These are phyloP conservation scores for Yamadazyma paraphyllophila DNA, from an alignment of 805 yeast genomes.

Conservation along the genomic window DNA sequence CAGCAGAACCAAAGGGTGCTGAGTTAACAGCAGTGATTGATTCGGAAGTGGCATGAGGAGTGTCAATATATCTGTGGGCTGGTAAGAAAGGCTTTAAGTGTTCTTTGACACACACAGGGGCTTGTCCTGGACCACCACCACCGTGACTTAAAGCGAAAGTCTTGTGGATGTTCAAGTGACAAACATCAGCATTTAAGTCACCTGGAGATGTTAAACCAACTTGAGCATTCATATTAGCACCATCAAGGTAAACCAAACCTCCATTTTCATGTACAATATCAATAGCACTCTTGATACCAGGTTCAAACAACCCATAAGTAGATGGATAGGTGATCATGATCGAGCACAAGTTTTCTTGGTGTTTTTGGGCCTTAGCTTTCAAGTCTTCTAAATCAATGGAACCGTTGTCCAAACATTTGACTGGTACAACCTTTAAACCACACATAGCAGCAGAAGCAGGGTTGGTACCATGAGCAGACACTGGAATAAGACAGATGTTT, in stretches of 20 bases:
- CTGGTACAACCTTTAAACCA: constrained; percentile 89
- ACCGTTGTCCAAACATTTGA: constrained; percentile 83
- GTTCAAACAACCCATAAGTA: constrained; percentile 94
- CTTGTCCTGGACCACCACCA: constrained; percentile 99
- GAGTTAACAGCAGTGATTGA: constrained; percentile 79
- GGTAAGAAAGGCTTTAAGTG: constrained; percentile 85
- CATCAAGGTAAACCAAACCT: constrained; percentile 96
- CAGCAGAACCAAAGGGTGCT: constrained; percentile 95
- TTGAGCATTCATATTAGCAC: constrained; percentile 99
- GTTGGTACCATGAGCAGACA: constrained; percentile 96
- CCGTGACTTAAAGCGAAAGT: constrained; percentile 98
- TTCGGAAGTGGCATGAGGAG: constrained; percentile 47
- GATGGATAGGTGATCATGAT: constrained; percentile 97
- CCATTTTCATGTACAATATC: constrained; percentile 82
- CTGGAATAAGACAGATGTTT: constrained; percentile 90
- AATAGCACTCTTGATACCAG: constrained; percentile 80
- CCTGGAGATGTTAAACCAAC: constrained; percentile 98
- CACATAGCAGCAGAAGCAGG: constrained; percentile 99
- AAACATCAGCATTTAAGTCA: constrained; percentile 96
- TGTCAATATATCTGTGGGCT: constrained; percentile 58
- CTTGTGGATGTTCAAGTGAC: constrained; percentile 94
- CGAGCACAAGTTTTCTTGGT: constrained; percentile 74
- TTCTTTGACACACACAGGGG: constrained; percentile 89
- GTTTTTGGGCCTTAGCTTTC: constrained; percentile 65
- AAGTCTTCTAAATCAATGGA: constrained; percentile 81